Percentiles rank a stretch among this genome's conserved stretches.
Evolutionary conservation across 192 early-diverging fungal species (phyloP).

Genomic region (Coemansia reversa): DNA sequence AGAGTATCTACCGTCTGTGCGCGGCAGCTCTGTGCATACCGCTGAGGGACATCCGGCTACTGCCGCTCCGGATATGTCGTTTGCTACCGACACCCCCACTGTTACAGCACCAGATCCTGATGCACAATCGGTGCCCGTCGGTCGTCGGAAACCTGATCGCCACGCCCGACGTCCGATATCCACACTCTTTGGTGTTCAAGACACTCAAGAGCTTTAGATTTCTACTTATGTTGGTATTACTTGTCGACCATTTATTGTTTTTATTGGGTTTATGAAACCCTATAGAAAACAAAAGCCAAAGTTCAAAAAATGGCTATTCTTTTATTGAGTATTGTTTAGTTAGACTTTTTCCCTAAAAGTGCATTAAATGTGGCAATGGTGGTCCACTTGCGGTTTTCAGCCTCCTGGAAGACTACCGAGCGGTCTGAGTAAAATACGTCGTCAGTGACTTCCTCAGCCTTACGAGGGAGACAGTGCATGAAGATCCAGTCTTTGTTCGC

Average conservation of each 20-base stretch:
- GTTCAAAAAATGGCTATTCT: no score
- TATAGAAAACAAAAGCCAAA: no score
- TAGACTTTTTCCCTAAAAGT: slow-evolving; percentile 44
- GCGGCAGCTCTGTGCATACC: no score
- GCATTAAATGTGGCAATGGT: slow-evolving; percentile 82
- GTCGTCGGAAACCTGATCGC: slow-evolving; percentile 17
- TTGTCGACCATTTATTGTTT: no score
- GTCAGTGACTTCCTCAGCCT: slow-evolving; percentile 96
- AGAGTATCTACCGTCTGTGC: slow-evolving; percentile 25
- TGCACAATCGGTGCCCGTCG: slow-evolving; percentile 3
- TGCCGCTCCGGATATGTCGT: neutral
- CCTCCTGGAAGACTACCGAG: slow-evolving; percentile 95
- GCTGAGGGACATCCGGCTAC: slow-evolving; percentile 6
- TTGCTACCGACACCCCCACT: neutral
- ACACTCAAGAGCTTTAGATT: neutral
- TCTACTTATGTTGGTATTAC: no score
- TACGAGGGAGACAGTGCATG: slow-evolving; percentile 97
- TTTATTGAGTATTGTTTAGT: neutral
- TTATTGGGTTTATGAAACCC: no score
- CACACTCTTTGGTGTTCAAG: slow-evolving; percentile 17
- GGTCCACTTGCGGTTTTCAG: slow-evolving; percentile 99
- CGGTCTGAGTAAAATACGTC: slow-evolving; percentile 90
- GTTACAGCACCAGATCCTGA: neutral
- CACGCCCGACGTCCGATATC: slow-evolving; percentile 39
- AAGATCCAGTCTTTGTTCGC: slow-evolving; percentile 92